Evolutionary conservation across 169 alveolate species (phyloP).

Genomic region (Toxoplasma gondii): DNA sequence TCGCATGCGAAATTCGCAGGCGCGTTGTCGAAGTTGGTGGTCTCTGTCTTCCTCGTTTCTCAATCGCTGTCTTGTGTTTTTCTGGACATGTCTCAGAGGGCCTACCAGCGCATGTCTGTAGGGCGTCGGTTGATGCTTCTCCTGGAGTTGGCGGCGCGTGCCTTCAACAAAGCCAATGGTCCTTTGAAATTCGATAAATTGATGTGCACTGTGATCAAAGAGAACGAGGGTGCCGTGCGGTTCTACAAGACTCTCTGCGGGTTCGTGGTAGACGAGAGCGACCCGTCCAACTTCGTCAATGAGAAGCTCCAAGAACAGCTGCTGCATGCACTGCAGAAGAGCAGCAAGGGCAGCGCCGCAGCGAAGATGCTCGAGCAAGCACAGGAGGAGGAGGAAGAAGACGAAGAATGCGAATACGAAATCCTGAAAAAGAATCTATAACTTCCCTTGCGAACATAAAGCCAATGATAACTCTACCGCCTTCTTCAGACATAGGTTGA

Average conservation of each 20-base stretch:
- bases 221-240: background rate
- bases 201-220: slow-evolving; percentile 19
- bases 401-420: slow-evolving; percentile 35
- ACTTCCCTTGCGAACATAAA: background rate
- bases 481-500: background rate
- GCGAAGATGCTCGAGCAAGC: background rate
- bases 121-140: slow-evolving; percentile 51
- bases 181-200: background rate
- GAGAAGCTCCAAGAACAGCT: background rate
- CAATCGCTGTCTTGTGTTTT: background rate
- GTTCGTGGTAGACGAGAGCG: slow-evolving; percentile 14
- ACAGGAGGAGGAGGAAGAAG: slow-evolving; percentile 28
- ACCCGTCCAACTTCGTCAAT: slow-evolving; percentile 18
- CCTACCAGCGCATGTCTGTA: slow-evolving; percentile 32
- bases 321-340: background rate
- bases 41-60: background rate
- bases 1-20: too few relatives aligned
- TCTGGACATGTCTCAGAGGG: slow-evolving; percentile 4
- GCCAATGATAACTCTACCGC: background rate
- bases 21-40: too few relatives aligned
- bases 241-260: slow-evolving; percentile 39
- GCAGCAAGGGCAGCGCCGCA: slow-evolving; percentile 21
- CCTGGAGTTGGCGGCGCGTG: slow-evolving; percentile 31
- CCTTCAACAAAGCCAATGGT: background rate
- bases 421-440: slow-evolving; percentile 5